Evolutionary conservation across 306 rosid species (phyloP).

Genomic region (Argentina anserina): DNA sequence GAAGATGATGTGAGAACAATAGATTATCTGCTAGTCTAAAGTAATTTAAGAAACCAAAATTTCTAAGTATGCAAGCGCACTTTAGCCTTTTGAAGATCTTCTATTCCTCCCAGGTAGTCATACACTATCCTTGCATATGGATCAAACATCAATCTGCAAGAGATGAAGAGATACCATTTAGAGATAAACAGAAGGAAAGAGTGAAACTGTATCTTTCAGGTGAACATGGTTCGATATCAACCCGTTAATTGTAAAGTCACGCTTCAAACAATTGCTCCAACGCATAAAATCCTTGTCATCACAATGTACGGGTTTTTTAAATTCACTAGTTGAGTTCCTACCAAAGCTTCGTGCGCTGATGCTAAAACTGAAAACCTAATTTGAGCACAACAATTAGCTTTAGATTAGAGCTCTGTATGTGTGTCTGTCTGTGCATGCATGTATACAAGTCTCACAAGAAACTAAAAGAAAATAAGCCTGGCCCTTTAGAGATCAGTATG

Average conservation of each 20-base stretch:
- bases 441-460: neutral
- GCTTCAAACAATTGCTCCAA: conserved; percentile 74
- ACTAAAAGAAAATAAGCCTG: neutral
- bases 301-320: conserved; percentile 38
- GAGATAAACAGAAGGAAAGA: conserved; percentile 12
- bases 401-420: neutral
- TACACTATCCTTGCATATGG: conserved; percentile 61
- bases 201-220: conserved; percentile 21
- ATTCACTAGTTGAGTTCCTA: conserved; percentile 21
- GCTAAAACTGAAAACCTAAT: conserved; percentile 89
- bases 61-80: conserved; percentile 50
- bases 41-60: conserved; percentile 27
- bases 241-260: conserved; percentile 95
- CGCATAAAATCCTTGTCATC: conserved; percentile 71
- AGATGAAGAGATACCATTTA: neutral
- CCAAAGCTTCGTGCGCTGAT: conserved; percentile 32
- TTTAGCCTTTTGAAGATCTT: conserved; percentile 63
- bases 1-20: conserved; percentile 31
- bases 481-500: neutral
- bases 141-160: conserved; percentile 80
- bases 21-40: conserved; percentile 24
- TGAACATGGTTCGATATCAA: conserved; percentile 39
- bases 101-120: conserved; percentile 85
- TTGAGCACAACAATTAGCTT: neutral
- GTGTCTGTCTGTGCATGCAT: neutral